Percentiles rank a stretch among this genome's conserved stretches.
Evolutionary conservation across 805 yeast species (phyloP).

Genomic region (Cyberlindnera misumaiensis): DNA sequence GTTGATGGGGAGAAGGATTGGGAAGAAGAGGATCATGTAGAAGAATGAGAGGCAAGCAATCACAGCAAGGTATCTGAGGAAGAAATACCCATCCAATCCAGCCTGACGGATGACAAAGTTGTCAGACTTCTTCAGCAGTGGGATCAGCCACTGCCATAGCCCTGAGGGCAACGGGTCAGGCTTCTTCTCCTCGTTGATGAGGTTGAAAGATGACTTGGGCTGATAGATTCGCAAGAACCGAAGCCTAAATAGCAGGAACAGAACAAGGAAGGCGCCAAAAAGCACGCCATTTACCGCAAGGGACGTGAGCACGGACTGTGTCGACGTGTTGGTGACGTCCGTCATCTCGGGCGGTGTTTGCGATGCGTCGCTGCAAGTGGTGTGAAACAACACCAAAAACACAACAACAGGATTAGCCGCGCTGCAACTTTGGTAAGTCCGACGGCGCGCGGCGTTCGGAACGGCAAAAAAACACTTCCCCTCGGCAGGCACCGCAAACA

Average conservation of each 20-base stretch:
- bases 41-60: conserved; percentile 47
- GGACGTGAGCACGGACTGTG: conserved; percentile 69
- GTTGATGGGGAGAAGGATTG: conserved; percentile 77
- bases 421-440: too few relatives aligned
- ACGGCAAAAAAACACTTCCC: too few relatives aligned
- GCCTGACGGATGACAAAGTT: conserved; percentile 76
- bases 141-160: conserved; percentile 60
- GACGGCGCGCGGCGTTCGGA: too few relatives aligned
- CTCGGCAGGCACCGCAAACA: too few relatives aligned
- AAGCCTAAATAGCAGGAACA: conserved; percentile 61
- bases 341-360: neutral
- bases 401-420: too few relatives aligned
- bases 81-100: conserved; percentile 92
- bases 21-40: conserved; percentile 50
- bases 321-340: conserved; percentile 40
- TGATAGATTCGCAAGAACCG: conserved; percentile 70
- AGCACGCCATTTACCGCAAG: conserved; percentile 61
- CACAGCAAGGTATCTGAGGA: conserved; percentile 66
- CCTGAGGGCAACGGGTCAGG: conserved; percentile 74
- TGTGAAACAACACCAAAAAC: too few relatives aligned
- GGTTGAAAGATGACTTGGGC: conserved; percentile 65
- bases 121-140: conserved; percentile 60
- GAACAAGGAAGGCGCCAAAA: conserved; percentile 51
- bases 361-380: too few relatives aligned
- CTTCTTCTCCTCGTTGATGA: conserved; percentile 51